A percentile compares a stretch with the other conserved stretches of the same genome.
Evolutionary conservation across 805 yeast genomes (phyloP).

Genomic region (Ogataea trehalophila): DNA sequence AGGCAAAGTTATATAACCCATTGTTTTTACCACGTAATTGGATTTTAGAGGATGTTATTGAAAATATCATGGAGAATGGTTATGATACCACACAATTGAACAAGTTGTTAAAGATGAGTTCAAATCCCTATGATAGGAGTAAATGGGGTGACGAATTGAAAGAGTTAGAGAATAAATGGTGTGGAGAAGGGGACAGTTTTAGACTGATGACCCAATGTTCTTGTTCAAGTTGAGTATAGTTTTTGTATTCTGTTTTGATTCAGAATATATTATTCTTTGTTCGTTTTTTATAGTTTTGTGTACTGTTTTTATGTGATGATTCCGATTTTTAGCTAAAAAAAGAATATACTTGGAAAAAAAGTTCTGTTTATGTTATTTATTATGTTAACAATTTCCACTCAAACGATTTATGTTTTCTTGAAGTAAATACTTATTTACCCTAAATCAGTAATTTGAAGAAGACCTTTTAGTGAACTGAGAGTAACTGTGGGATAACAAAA

Average conservation of each 20-base stretch:
- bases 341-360: no score
- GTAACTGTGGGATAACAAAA: no score
- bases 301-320: no score
- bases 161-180: conserved; percentile 59
- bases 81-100: conserved; percentile 47
- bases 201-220: conserved; percentile 68
- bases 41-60: conserved; percentile 80
- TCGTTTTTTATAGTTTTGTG: no score
- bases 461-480: no score
- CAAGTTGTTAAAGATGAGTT: conserved; percentile 66
- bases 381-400: no score
- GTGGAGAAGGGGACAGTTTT: conserved; percentile 47
- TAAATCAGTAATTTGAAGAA: no score
- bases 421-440: no score
- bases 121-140: conserved; percentile 62
- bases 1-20: conserved; percentile 60
- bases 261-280: no score
- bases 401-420: no score
- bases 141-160: conserved; percentile 66
- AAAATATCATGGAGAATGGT: conserved; percentile 46
- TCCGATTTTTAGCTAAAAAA: no score
- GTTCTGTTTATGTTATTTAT: no score
- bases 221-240: conserved; percentile 44
- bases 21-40: conserved; percentile 78
- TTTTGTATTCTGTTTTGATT: background rate